Conservation (phyloP, 371 early-diverging fungal species). For the Mucor circinelloides region DNA sequence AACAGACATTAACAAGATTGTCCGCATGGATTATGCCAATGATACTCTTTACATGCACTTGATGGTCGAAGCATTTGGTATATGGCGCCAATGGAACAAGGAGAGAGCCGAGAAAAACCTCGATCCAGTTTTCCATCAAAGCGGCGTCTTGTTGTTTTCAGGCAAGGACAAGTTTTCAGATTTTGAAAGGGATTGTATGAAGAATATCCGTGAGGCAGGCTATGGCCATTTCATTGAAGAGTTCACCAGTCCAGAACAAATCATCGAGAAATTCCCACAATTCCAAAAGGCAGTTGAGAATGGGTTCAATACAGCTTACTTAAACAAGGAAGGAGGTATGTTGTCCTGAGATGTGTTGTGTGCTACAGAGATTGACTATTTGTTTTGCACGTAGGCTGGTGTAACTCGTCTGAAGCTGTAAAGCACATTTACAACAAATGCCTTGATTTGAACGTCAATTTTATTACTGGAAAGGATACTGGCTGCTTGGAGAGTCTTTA, state of each 20-base stretch:
- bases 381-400: constrained; percentile 35
- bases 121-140: constrained; percentile 39
- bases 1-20: constrained; percentile 54
- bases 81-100: constrained; percentile 57
- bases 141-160: constrained; percentile 42
- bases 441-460: constrained; percentile 33
- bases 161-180: constrained; percentile 31
- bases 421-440: constrained; percentile 41
- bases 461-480: constrained; percentile 32
- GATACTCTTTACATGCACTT: constrained; percentile 47
- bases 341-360: background rate
- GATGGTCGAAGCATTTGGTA: constrained; percentile 41
- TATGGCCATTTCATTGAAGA: constrained; percentile 39
- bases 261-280: constrained; percentile 34
- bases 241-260: constrained; percentile 24
- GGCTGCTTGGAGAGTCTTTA: constrained; percentile 24
- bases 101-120: constrained; percentile 35
- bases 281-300: constrained; percentile 35
- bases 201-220: constrained; percentile 39
- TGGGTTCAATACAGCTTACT: constrained; percentile 37
- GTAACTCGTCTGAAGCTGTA: constrained; percentile 43
- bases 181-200: constrained; percentile 36
- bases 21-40: constrained; percentile 55
- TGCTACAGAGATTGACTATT: background rate
- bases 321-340: constrained; percentile 45